A percentile compares a stretch with the other conserved stretches of the same genome.
phyloP scores from a whole-genome alignment of 1,139 yeast species.

The Yamadazyma membranifaciens region DNA sequence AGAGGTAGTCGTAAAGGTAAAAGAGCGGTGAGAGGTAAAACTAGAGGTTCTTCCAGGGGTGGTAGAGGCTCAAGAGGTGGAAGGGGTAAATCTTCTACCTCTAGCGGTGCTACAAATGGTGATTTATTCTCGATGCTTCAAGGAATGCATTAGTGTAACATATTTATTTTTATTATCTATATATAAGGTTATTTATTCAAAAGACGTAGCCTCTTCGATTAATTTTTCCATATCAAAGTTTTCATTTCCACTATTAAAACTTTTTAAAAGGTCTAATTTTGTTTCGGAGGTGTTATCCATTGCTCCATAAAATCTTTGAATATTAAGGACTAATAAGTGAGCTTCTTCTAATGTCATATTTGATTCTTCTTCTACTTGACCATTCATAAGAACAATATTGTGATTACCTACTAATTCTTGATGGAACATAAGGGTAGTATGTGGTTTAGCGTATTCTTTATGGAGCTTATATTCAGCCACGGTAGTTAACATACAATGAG shows the following conservation, averaged over 20 bases:
- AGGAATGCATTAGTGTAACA: slow-evolving; percentile 6
- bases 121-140: slow-evolving; percentile 10
- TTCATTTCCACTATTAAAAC: slow-evolving; percentile 68
- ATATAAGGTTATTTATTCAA: slow-evolving; percentile 38
- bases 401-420: slow-evolving; percentile 67
- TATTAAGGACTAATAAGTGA: slow-evolving; percentile 70
- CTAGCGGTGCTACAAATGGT: neutral
- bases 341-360: slow-evolving; percentile 68
- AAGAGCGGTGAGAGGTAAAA: neutral
- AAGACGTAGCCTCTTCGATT: slow-evolving; percentile 68
- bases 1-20: slow-evolving; percentile 2
- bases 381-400: slow-evolving; percentile 80
- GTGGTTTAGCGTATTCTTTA: slow-evolving; percentile 91
- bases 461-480: slow-evolving; percentile 91
- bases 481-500: slow-evolving; percentile 89
- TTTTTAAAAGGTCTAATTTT: slow-evolving; percentile 56
- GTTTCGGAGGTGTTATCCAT: slow-evolving; percentile 45
- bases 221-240: slow-evolving; percentile 65
- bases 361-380: slow-evolving; percentile 72
- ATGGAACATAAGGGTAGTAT: slow-evolving; percentile 87
- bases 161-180: neutral
- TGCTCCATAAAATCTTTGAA: slow-evolving; percentile 89
- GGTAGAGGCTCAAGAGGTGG: slow-evolving; percentile 5
- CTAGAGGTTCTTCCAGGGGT: slow-evolving; percentile 2
- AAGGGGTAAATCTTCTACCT: slow-evolving; percentile 1